These are phyloP conservation scores for Xylariales sp. DNA, from an alignment of 2,329 filamentous ascomycete species.

Conservation along the genomic window DNA sequence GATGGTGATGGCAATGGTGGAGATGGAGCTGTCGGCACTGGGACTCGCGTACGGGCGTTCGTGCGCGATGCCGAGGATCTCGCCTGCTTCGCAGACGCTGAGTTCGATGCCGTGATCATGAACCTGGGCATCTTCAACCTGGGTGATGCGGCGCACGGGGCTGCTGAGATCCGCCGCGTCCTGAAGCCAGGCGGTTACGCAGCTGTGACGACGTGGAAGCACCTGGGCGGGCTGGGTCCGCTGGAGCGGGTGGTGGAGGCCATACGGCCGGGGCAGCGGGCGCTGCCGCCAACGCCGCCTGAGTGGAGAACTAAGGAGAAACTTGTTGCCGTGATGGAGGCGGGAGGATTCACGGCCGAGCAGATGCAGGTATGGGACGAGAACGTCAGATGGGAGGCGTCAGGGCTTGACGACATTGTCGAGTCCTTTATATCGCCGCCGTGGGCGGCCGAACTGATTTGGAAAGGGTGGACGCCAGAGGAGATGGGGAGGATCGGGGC, in stretches of 20 bases:
- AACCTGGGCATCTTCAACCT: slow-evolving; percentile 16
- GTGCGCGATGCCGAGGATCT: slow-evolving; percentile 16
- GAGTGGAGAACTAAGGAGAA: slow-evolving; percentile 18
- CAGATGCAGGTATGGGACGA: slow-evolving; percentile 9
- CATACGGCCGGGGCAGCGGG: slow-evolving; percentile 11
- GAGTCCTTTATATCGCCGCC: slow-evolving; percentile 14
- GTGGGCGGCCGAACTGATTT: slow-evolving; percentile 15
- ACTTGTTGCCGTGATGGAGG: slow-evolving; percentile 11
- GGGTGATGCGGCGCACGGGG: slow-evolving; percentile 11
- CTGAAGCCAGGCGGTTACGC: slow-evolving; percentile 16
- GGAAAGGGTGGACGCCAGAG: slow-evolving; percentile 15
- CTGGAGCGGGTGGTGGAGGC: slow-evolving; percentile 9
- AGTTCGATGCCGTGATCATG: slow-evolving; percentile 18
- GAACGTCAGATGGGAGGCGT: slow-evolving; percentile 12
- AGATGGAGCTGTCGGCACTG: too few relatives aligned
- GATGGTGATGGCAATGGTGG: too few relatives aligned
- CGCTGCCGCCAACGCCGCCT: slow-evolving; percentile 11
- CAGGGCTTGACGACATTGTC: slow-evolving; percentile 10
- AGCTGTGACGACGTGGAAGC: slow-evolving; percentile 19
- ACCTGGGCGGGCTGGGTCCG: slow-evolving; percentile 9
- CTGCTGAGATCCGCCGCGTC: slow-evolving; percentile 17
- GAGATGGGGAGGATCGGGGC: slow-evolving; percentile 14
- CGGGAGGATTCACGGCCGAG: slow-evolving; percentile 13
- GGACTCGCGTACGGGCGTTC: too few relatives aligned
- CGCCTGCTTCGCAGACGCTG: slow-evolving; percentile 11